Base-by-base conservation (phyloP, 805 yeast genomes). In the Candida endomychidarum region DNA sequence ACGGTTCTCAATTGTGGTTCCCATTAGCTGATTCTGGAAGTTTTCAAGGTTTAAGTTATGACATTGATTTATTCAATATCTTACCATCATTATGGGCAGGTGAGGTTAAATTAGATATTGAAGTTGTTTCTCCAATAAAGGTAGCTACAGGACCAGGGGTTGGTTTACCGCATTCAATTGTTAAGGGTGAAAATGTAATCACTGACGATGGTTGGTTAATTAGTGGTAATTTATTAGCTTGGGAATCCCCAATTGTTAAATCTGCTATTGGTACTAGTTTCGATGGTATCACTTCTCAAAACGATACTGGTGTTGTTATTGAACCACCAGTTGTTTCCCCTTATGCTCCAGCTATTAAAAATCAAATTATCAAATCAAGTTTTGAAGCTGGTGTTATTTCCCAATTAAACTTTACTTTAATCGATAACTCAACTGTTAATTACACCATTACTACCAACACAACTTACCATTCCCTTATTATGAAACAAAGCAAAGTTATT, bases 1-100 rank as follows among this genome's bases (percentile, higher is more conserved):
- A 46, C 26, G 38, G 49, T 28, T 34, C 54, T 8, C 19, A 26
- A 9, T 39, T 45, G 23, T 60, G 54, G 52, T 35, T 41, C 25
- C 65, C 65, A 12, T 40, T 60, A 10, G 65, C 52, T 38, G 58
- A 58, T 12, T 32, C 45, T 30, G 62, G 63, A 34, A 35, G 54
- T 17, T 58, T 56, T 40, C 46, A 48, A 31, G 63, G 61, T 8
- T 50, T 57, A 23, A 40, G 50, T 26, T 58, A 57, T 41, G 60
- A 57, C 34, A 14, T 58, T 21, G 60, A 60, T 37, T 55, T 60
- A 40, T 40, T 55, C 11, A 39, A 54, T 10, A 45, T 58, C 22
- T 52, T 60, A 40, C 63, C 63, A 5, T 44, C 54, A 16, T 53
- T 60, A 34, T 58, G 63, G 62, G 46, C 43, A 16, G 56, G 41